A percentile compares a stretch with the other conserved stretches of the same genome.
phyloP scores from a whole-genome alignment of 108 stramenopile genomes.

The Bacterosira constricta region DNA sequence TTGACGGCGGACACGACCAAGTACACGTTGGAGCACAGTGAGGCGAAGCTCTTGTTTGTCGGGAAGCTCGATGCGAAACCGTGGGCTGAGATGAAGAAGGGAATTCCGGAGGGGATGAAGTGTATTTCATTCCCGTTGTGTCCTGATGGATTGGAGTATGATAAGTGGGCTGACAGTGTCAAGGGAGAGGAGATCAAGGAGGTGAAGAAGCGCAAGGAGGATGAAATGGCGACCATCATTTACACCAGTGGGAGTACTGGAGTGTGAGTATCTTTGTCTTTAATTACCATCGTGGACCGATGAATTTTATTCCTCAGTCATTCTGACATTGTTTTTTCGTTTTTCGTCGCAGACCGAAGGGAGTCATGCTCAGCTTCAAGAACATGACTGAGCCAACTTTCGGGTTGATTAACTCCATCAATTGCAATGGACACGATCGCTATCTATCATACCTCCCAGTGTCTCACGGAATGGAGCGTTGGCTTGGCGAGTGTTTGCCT shows the following conservation, averaged over 20 bases:
- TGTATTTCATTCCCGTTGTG: constrained; percentile 71
- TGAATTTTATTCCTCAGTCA: neutral
- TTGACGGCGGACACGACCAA: constrained; percentile 68
- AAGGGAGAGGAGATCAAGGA: constrained; percentile 38
- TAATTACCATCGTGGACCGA: neutral
- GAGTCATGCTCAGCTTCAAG: constrained; percentile 77
- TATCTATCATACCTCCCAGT: constrained; percentile 78
- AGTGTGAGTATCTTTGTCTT: constrained; percentile 41
- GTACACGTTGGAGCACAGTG: constrained; percentile 79
- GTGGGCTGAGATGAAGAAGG: constrained; percentile 78
- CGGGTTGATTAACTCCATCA: constrained; percentile 50
- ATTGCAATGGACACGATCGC: constrained; percentile 66
- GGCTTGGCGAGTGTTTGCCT: constrained; percentile 75
- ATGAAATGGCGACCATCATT: constrained; percentile 84
- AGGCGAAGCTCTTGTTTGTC: constrained; percentile 75
- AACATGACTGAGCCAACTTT: constrained; percentile 62
- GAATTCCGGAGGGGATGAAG: constrained; percentile 58
- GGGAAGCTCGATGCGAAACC: constrained; percentile 77
- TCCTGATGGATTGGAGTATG: constrained; percentile 50
- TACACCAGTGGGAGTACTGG: constrained; percentile 84
- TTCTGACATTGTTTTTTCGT: neutral
- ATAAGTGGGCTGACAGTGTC: constrained; percentile 67
- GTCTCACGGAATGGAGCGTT: constrained; percentile 85
- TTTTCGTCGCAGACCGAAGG: constrained; percentile 61
- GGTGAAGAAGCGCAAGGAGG: constrained; percentile 60